Evolutionary conservation across 192 early-diverging fungal species (phyloP), one percentile per base, ranked within the genome.

Genomic region (Entomortierella beljakovae): DNA sequence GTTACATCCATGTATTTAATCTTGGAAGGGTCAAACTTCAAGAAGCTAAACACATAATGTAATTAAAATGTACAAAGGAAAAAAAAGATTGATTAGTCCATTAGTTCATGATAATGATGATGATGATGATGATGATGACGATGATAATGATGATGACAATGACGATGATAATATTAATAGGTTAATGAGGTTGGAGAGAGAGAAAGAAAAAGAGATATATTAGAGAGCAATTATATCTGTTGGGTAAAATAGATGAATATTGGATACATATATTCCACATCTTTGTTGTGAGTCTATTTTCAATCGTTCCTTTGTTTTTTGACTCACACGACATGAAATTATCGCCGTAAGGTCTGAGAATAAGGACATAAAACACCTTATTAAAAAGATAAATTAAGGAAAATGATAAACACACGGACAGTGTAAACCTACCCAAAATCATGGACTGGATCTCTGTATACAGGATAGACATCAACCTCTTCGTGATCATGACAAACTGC

Each of bases 401-500:
- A 58, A 37, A 38, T 5, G 32, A 31, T 4, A 32, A 3, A 59
- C 6, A 2, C 57, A 22, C 43, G 3, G 0, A 20, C 6, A 31
- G 28, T 22, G 26, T 23, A 38, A 6, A 54, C 68, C 57, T 83
- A 85, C 81, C 92, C 92, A 85, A 94, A 94, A 75, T 94, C 93
- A 49, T 94, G 93, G 53, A 94, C 82, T 23, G 89, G 89, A 79
- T 90, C 89, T 15, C 89, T 81, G 33, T 95, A 94, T 25, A 94
- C 87, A 9, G 91, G 87, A 71, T 70, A 88, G 32, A 93, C 94
- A 61, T 89, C 86, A 0, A 92, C 87, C 63, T 94, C 90, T 72
- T 94, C 93, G 52, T 94, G 94, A 62, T 95, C 88, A 57, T 91
- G 91, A 54, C 88, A 93, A 29, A 95, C 83, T 18, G 90, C 92